Base-by-base conservation (phyloP, 1,139 yeast genomes). In the Magnusiomyces sp. region DNA sequence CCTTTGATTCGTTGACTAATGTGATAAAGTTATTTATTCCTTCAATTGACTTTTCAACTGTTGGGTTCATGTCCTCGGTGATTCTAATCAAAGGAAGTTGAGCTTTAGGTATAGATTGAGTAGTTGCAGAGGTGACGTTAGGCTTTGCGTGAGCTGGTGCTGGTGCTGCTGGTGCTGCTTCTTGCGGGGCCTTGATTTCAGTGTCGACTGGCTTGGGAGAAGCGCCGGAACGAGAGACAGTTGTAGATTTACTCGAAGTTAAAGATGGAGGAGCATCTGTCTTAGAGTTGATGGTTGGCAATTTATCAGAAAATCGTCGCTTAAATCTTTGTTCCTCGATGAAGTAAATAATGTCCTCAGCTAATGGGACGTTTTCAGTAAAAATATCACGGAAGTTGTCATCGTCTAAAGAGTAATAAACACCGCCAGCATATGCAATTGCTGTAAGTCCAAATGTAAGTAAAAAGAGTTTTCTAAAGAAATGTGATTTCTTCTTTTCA, bases 311-410 rank as follows among this genome's bases (percentile, higher is more conserved):
- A 17, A 61, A 62, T 50, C 59, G 60, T 23, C 67, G 52, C 51
- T 68, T 65, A 52, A 67, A 64, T 56, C 63, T 65, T 50, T 69
- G 67, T 61, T 71, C 70, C 56, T 81, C 85, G 47, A 76, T 67
- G 19, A 64, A 60, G 48, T 76, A 76, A 27, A 81, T 72, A 27
- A 76, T 65, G 31, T 67, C 65, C 57, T 79, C 82, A 37, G 80
- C 83, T 47, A 73, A 71, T 20, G 90, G 90, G 40, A 81, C 75
- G 53, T 75, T 76, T 53, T 79, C 81, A 27, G 79, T 70, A 64
- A 79, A 81, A 38, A 71, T 55, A 53, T 70, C 72, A 57, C 68
- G 70, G 58, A 70, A 64, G 23, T 59, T 58, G 56, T 71, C 74
- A 54, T 68, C 60, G 41, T 62, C 55, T 38, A 68, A 57, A 14